Percentiles rank a stretch among this genome's conserved stretches.
Conservation (phyloP, 371 early-diverging fungal species). For the Funneliformis caledonium region DNA sequence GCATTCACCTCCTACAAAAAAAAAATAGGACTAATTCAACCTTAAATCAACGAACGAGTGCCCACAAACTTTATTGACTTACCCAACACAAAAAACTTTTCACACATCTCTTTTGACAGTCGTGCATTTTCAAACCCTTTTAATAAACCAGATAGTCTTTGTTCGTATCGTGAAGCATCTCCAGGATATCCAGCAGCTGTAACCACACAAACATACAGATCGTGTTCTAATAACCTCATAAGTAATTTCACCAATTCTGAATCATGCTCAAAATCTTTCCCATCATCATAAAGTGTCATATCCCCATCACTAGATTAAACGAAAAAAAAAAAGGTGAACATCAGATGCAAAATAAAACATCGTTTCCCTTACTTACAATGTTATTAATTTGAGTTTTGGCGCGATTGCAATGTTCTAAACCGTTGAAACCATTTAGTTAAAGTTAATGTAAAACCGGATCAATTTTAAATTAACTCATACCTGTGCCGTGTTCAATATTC, state of each 20-base stretch:
- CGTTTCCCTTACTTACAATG: slow-evolving; percentile 57
- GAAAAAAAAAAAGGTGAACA: background rate
- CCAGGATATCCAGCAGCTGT: slow-evolving; percentile 85
- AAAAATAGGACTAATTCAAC: background rate
- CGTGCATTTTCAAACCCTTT: slow-evolving; percentile 56
- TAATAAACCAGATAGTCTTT: slow-evolving; percentile 72
- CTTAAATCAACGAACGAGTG: background rate
- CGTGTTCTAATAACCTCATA: slow-evolving; percentile 60
- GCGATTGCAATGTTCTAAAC: slow-evolving; percentile 50
- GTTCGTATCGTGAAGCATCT: slow-evolving; percentile 70
- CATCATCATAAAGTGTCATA: slow-evolving; percentile 87
- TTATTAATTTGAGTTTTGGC: slow-evolving; percentile 60
- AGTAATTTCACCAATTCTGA: slow-evolving; percentile 65
- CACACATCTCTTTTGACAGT: slow-evolving; percentile 53
- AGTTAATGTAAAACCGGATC: background rate
- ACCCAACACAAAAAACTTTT: slow-evolving; percentile 76
- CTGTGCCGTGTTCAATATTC: slow-evolving; percentile 83
- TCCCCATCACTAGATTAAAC: slow-evolving; percentile 70
- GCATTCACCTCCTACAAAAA: slow-evolving; percentile 65
- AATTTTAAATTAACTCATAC: slow-evolving; percentile 44
- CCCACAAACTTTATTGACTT: slow-evolving; percentile 25
- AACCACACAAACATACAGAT: slow-evolving; percentile 76
- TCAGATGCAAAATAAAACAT: background rate
- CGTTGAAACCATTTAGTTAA: background rate
- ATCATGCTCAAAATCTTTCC: slow-evolving; percentile 73